Evolutionary conservation across 495 filamentous ascomycete genomes (phyloP).

Genomic region (Annulohypoxylon moriforme): DNA sequence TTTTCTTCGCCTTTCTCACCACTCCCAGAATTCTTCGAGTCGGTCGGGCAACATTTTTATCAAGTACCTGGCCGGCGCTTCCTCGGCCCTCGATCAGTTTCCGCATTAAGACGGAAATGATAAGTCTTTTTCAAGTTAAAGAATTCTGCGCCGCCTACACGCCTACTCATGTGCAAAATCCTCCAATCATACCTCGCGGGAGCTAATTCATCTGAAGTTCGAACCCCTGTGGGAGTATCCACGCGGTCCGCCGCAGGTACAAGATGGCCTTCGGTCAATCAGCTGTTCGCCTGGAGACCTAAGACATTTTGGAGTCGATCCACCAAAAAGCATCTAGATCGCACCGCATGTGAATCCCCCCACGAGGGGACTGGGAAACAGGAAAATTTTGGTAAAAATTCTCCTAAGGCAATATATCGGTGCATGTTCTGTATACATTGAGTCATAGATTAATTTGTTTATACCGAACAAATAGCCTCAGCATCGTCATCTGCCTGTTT

Average conservation of each 20-base stretch:
- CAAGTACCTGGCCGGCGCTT: constrained; percentile 46
- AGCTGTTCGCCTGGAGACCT: constrained; percentile 27
- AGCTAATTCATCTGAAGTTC: constrained; percentile 26
- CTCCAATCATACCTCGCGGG: constrained; percentile 30
- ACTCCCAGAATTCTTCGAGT: constrained; percentile 11
- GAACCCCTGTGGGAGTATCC: constrained; percentile 34
- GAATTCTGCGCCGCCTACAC: constrained; percentile 14
- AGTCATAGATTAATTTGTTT: constrained; percentile 24
- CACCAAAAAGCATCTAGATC: constrained; percentile 33
- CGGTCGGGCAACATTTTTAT: constrained; percentile 33
- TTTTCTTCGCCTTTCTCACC: neutral
- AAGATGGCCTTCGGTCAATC: constrained; percentile 35
- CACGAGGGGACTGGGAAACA: constrained; percentile 19
- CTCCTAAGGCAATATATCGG: neutral
- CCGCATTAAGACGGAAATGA: constrained; percentile 39
- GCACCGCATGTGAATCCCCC: constrained; percentile 42
- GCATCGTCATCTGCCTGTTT: constrained; percentile 41
- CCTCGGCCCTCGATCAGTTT: constrained; percentile 43
- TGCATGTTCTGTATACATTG: constrained; percentile 1
- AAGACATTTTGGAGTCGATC: constrained; percentile 37
- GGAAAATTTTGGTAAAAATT: constrained; percentile 1
- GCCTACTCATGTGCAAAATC: constrained; percentile 1
- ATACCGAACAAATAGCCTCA: constrained; percentile 20
- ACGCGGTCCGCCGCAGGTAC: constrained; percentile 46
- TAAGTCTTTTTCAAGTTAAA: constrained; percentile 25